These are phyloP conservation scores for Zygotorulaspora chibaensis DNA, from an alignment of 805 yeast species.

Conservation along the genomic window DNA sequence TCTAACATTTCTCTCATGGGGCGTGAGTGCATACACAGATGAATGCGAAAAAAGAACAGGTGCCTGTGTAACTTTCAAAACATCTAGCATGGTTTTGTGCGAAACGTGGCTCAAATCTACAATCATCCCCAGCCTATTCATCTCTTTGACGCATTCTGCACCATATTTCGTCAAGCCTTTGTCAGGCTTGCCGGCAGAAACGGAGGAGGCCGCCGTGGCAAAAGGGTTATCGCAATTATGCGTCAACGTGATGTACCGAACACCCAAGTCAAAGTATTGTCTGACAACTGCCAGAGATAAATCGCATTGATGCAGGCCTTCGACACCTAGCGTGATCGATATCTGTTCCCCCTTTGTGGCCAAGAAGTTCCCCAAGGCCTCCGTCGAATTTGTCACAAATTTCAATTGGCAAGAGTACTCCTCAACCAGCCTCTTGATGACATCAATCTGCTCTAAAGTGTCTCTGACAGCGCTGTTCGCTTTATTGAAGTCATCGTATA, in stretches of 20 bases:
- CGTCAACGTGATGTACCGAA: conserved; percentile 50
- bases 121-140: conserved; percentile 52
- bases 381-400: conserved; percentile 40
- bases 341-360: conserved; percentile 30
- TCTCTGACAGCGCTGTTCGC: conserved; percentile 46
- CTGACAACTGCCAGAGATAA: conserved; percentile 46
- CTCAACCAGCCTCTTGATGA: conserved; percentile 42
- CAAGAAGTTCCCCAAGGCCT: conserved; percentile 38
- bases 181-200: conserved; percentile 44
- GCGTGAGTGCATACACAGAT: conserved; percentile 39
- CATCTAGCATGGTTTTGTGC: conserved; percentile 45
- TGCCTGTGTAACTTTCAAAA: conserved; percentile 37
- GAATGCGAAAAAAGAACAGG: conserved; percentile 51
- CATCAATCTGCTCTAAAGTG: conserved; percentile 52
- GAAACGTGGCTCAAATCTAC: conserved; percentile 50
- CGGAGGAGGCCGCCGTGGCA: conserved; percentile 51
- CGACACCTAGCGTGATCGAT: conserved; percentile 49
- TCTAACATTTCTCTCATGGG: conserved; percentile 46
- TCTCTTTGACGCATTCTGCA: conserved; percentile 40
- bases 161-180: conserved; percentile 43
- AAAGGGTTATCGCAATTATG: conserved; percentile 57
- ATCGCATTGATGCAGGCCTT: conserved; percentile 52
- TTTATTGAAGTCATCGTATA: conserved; percentile 43
- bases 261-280: conserved; percentile 47
- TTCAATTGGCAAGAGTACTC: conserved; percentile 39